phyloP scores from a whole-genome alignment of 164 flowering plant species.

The Vitis vinifera region DNA sequence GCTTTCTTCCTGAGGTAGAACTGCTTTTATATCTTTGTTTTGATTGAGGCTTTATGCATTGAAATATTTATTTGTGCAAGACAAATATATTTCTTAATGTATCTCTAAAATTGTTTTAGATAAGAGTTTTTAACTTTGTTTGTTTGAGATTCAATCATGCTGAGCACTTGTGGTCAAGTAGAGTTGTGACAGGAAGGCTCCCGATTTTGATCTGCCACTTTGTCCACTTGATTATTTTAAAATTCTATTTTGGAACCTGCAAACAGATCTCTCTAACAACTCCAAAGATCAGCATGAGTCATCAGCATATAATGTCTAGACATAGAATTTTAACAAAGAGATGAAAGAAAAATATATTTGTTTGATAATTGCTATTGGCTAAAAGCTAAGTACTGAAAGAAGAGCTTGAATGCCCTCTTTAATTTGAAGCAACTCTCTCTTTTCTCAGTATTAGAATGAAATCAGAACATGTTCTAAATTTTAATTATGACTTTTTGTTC shows the following conservation, averaged over 20 bases:
- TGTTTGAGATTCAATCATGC: background rate
- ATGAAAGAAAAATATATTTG: no score
- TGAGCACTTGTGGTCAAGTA: background rate
- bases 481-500: background rate
- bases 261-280: background rate
- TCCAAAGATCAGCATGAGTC: no score
- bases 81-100: background rate
- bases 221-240: background rate
- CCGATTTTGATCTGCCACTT: background rate
- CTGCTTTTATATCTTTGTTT: background rate
- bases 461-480: background rate
- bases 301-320: background rate
- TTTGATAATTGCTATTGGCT: background rate
- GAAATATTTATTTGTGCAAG: no score
- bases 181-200: background rate
- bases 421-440: background rate
- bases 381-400: background rate
- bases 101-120: background rate
- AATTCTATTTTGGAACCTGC: background rate
- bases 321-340: background rate
- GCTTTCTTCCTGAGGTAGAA: conserved; percentile 69
- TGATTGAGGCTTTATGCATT: background rate
- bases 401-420: background rate
- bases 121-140: no score
- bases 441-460: background rate